These are phyloP conservation scores for Alternaria atra DNA, from an alignment of 2,329 filamentous ascomycete species.

Conservation along the genomic window DNA sequence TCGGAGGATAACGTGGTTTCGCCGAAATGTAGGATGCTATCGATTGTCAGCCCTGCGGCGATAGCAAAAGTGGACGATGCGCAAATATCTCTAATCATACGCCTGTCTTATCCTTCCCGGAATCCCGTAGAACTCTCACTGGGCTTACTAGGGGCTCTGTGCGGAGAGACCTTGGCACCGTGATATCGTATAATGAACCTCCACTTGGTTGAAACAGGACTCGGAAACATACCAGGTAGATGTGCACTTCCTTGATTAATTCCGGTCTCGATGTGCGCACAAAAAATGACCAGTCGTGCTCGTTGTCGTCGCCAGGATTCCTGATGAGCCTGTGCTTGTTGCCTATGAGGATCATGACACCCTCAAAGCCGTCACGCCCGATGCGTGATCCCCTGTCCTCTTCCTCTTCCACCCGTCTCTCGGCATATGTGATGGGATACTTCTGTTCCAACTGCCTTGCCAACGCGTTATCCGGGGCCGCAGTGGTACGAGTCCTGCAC, in stretches of 20 bases:
- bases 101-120: background rate
- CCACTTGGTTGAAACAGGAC: constrained; percentile 15
- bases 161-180: background rate
- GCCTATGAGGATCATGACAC: constrained; percentile 56
- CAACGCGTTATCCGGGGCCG: constrained; percentile 36
- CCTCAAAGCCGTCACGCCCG: constrained; percentile 45
- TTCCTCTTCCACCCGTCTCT: constrained; percentile 49
- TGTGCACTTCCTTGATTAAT: constrained; percentile 56
- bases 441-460: constrained; percentile 39
- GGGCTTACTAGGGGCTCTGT: background rate
- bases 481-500: constrained; percentile 55
- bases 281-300: constrained; percentile 59
- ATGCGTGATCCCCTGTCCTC: constrained; percentile 32
- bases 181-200: background rate
- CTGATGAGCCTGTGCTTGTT: constrained; percentile 51
- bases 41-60: constrained; percentile 7
- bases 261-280: constrained; percentile 54
- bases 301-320: constrained; percentile 38
- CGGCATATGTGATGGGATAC: constrained; percentile 50
- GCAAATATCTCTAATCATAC: background rate
- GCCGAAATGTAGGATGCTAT: constrained; percentile 56
- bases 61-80: background rate
- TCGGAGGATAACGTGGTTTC: constrained; percentile 45
- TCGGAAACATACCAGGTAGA: constrained; percentile 35
- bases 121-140: background rate